Evolutionary conservation across 805 yeast genomes (phyloP), one percentile per base, ranked within the genome.

Genomic region (Candida ovalis): DNA sequence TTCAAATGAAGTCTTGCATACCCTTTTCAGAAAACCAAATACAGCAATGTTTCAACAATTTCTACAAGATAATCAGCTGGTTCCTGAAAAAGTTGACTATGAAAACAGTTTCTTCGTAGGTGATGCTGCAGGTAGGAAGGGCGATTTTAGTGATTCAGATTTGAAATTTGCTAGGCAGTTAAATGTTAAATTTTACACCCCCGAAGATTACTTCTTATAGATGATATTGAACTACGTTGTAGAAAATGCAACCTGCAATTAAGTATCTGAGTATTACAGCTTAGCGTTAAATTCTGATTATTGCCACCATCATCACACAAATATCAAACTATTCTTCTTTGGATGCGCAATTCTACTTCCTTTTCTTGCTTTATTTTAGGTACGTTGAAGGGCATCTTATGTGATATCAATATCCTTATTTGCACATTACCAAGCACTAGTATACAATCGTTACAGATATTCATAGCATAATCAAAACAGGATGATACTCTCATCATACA

Each of bases 51-150:
- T 87, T 82, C 64, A 73, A 0, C 76, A 73, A 43, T 69, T 86
- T 30, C 50, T 57, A 6, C 56, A 63, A 15, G 82, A 77, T 55
- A 50, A 80, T 13, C 49, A 57, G 15, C n/a, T 43, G 0, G 57
- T 60, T 2, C 52, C 54, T 0, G 58, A 58, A 2, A 48, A 49
- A 8, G 55, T 82, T 2, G 82, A 81, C 56, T 43, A 61, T 43
- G 67, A 61, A 0, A 54, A 65, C 9, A 78, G 88, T 44, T 72
- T 82, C 46, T 94, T 69, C 63, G 91, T 90, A n/a, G 99, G 99
- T 5, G 99, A 92, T 69, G 98, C 98, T 0, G 98, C 97, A 6
- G 99, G 98, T 0, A 72, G 98, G 45, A 59, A 62, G 1, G 64
- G 60, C 0, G 98, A 92, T 64, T 86, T 84, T 61, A 87, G 94